Base-by-base conservation (phyloP, 2,329 filamentous ascomycete genomes). In the Neoascochyta sp. region DNA sequence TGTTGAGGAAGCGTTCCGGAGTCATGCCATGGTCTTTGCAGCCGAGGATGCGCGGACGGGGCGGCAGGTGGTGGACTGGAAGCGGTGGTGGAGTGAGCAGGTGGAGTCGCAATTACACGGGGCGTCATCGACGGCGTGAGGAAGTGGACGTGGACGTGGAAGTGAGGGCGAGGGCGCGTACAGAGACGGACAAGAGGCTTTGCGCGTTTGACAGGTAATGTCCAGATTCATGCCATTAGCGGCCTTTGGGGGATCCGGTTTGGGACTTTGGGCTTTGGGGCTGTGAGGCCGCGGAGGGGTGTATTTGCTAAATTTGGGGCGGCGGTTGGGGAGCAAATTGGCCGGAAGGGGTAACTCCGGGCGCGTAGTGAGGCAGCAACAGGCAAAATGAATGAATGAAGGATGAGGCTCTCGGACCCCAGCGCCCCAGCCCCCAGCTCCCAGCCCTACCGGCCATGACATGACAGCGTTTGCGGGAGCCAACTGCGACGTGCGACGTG, bases 11-110 rank as follows among this genome's bases (percentile, higher is more conserved):
- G 78, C 83, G 1, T 74, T 96, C n/a, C 74, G 83, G 27, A 94
- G 87, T 53, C 92, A 96, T 65, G 89, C 85, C 2, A 76, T 92
- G 64, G 90, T 95, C 0, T 98, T 95, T 68, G 89, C 87, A 14
- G 92, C 90, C 0, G 92, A 96, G 64, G 84, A 94, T 50, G 87
- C 90, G 4, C 76, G 90, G 51, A 70, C 68, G 27, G 71, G 74
- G 28, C 78, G 75, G 52, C 80, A 74, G 55, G 80, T 92, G 6
- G 65, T 96, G 4, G 73, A 83, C 45, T 95, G 86, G 80, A 65
- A 66, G 23, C 63, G 73, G 25, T 95, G 87, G 86, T 95, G 87
- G 87, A 63, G 65, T 17, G 57, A 63, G 36, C 69, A 78, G 42
- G 69, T 81, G 16, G 66, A 65, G 35, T 18, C 26, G 24, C 36